Evolutionary conservation across 176 grass and related monocot genomes (phyloP).

Genomic region (Hordeum marinum): DNA sequence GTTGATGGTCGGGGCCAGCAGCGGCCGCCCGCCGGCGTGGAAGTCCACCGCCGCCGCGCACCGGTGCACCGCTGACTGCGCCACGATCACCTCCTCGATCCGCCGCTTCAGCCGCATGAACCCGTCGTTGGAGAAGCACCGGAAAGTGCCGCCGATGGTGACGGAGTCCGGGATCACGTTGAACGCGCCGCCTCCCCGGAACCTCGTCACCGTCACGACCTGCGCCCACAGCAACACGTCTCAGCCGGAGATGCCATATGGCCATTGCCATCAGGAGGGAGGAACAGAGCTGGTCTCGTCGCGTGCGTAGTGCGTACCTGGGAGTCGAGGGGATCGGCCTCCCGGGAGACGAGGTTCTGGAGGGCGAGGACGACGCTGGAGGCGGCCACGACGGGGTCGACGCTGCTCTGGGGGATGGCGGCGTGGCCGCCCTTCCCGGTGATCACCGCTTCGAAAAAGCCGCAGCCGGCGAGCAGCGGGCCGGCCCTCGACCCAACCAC

Average conservation of each 20-base stretch:
- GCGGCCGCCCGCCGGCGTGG: conserved; percentile 21
- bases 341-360: conserved; percentile 82
- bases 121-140: conserved; percentile 63
- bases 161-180: conserved; percentile 93
- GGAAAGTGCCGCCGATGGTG: conserved; percentile 88
- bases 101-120: conserved; percentile 66
- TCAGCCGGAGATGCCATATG: background rate
- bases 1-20: conserved; percentile 68
- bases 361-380: conserved; percentile 82
- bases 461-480: conserved; percentile 74
- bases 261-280: background rate
- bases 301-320: conserved; percentile 28
- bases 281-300: too few species aligned
- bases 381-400: conserved; percentile 83
- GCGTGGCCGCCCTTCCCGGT: conserved; percentile 80
- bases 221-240: background rate
- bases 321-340: conserved; percentile 79
- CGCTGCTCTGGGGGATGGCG: conserved; percentile 51
- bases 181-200: conserved; percentile 57
- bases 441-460: conserved; percentile 93
- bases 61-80: conserved; percentile 81
- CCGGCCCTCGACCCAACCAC: conserved; percentile 60
- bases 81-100: conserved; percentile 82
- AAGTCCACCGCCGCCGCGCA: conserved; percentile 69
- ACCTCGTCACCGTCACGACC: conserved; percentile 85